These are phyloP conservation scores for Orbilia ellipsospora DNA, from an alignment of 2,329 filamentous ascomycete genomes.

Conservation along the genomic window DNA sequence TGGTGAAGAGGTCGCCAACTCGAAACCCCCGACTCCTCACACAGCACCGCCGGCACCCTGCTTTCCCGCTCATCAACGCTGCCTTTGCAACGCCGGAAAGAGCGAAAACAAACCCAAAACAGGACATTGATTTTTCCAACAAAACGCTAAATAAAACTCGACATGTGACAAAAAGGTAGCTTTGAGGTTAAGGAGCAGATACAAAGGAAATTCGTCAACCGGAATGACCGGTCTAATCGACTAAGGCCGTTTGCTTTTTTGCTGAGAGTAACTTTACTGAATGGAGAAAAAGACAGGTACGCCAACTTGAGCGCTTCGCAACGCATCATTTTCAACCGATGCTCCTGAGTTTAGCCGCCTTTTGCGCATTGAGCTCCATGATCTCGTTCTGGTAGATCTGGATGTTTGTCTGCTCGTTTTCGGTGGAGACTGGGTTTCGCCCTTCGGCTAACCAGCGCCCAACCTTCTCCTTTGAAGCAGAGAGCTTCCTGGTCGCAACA, in stretches of 20 bases:
- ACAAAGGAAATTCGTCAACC: constrained; percentile 48
- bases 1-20: constrained; percentile 48
- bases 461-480: constrained; percentile 58
- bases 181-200: constrained; percentile 14
- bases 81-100: constrained; percentile 41
- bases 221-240: constrained; percentile 25
- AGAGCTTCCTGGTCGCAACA: constrained; percentile 59
- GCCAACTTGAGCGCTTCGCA: constrained; percentile 55
- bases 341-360: constrained; percentile 59
- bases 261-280: constrained; percentile 37
- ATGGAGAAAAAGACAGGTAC: constrained; percentile 33
- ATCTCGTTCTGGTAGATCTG: constrained; percentile 59
- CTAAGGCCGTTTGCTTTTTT: constrained; percentile 26
- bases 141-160: constrained; percentile 56
- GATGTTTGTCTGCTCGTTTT: constrained; percentile 59
- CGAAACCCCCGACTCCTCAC: constrained; percentile 51
- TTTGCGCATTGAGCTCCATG: constrained; percentile 59
- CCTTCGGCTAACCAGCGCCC: constrained; percentile 59
- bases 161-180: constrained; percentile 43
- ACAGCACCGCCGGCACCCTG: constrained; percentile 18
- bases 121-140: constrained; percentile 42
- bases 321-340: constrained; percentile 56
- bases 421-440: constrained; percentile 60
- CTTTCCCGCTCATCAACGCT: constrained; percentile 15
- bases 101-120: constrained; percentile 50